Base-by-base conservation (phyloP, 805 yeast genomes). In the Schwanniomyces pseudopolymorphus region DNA sequence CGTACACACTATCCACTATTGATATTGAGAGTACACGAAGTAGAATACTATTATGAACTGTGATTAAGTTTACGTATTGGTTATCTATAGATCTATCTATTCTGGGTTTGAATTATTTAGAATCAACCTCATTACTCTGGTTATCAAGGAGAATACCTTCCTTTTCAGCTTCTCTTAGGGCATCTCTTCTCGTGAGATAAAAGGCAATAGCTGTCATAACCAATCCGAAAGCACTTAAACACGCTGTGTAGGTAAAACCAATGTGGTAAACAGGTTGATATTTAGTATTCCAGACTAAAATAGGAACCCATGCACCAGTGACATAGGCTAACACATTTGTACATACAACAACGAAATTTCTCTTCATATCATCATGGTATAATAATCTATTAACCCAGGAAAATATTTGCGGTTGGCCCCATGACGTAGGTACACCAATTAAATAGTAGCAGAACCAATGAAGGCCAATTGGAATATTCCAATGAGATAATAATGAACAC, bases 321-420 rank as follows among this genome's bases (percentile, higher is more conserved):
- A 68, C 69, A 49, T 70, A 71, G 2, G 75, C 74, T 49, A 67
- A 55, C 5, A 65, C 63, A 45, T 71, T 71, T 9, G 75, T 71
- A 25, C 56, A 49, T 4, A 71, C 73, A 17, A 70, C 67, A n/a
- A 69, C 60, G 44, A 70, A 70, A 45, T 61, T 56, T 61, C 70
- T 56, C 58, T 69, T 64, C 71, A 67, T 58, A 55, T 75, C 80
- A 48, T 76, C 75, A 6, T 66, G 57, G 21, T 67, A 65, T 16
- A 80, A 56, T 21, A 73, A 54, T 31, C 79, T 63, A 55, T 80
- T 80, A 31, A 79, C 72, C 85, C 85, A 81, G 2, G 81, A 67
- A 49, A 74, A 80, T 11, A 79, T 76, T 51, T 76, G 70, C 2
- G 84, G 83, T 61, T 78, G 84, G 1, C 82, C 84, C 74, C 73